Base-by-base conservation (phyloP, 1,284 basidiomycete species). In the Xanthoconium separans region DNA sequence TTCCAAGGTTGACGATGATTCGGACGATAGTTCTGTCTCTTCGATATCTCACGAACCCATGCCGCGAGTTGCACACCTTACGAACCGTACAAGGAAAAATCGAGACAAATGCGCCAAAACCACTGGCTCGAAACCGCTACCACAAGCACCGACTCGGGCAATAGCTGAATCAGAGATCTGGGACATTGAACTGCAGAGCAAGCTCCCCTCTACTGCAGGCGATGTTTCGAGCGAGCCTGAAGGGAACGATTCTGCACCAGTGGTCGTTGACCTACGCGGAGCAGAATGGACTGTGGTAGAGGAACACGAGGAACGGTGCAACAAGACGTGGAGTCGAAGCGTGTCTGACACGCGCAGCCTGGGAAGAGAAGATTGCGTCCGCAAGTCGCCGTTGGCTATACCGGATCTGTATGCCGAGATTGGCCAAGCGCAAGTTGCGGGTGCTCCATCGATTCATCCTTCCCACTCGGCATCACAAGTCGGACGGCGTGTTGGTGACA, bases 161-260 rank as follows among this genome's bases (percentile, higher is more conserved):
- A 22, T 13, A 20, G 62, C 65, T 10, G 71, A 69, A 53, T 89
- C 87, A 15, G 73, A 81, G 22, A 61, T 82, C 22, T 89, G 87
- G 88, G 83, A 84, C 59, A 87, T 89, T 40, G 87, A 89, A 68
- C 61, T 69, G 13, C 75, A 78, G 18, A 69, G 65, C 52, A 56
- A 64, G 51, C 59, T 61, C 45, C 60, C 64, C 61, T 62, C 60
- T 56, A 59, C 61, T 55, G 50, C 39, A 44, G 16, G 44, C 44
- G 45, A 51, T 56, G 44, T 58, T 22, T 49, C 53, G 12, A 57
- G 58, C 45, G 57, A 58, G 4, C 51, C 46, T 39, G 43, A 41
- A 55, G 48, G 45, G 49, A 40, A 53, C 34, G 20, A 36, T 15
- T 43, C 65, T n/a, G 54, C 34, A 15, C 56, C 64, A 12, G 50